Percentiles rank a stretch among this genome's conserved stretches.
phyloP scores from a whole-genome alignment of 306 rosid species.

The Mucuna pruriens region DNA sequence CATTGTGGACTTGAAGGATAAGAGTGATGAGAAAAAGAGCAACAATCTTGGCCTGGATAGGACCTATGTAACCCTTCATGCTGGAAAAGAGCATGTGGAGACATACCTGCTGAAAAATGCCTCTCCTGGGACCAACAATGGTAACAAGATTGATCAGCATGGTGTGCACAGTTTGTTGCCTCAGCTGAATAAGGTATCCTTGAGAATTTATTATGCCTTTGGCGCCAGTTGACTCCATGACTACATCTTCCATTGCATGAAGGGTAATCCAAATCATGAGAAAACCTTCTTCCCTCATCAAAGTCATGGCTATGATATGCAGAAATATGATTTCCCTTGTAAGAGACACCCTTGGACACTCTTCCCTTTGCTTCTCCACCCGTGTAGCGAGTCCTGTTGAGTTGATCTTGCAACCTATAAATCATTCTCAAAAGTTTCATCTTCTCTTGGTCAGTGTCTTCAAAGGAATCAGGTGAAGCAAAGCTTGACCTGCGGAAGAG shows the following conservation, averaged over 20 bases:
- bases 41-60: slow-evolving; percentile 49
- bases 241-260: slow-evolving; percentile 49
- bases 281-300: slow-evolving; percentile 49
- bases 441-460: slow-evolving; percentile 63
- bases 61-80: slow-evolving; percentile 39
- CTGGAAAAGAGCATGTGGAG: slow-evolving; percentile 44
- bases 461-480: slow-evolving; percentile 45
- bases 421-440: slow-evolving; percentile 64
- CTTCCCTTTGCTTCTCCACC: slow-evolving; percentile 50
- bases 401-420: slow-evolving; percentile 65
- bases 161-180: slow-evolving; percentile 60
- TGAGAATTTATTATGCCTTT: slow-evolving; percentile 46
- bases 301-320: slow-evolving; percentile 46
- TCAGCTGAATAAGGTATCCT: slow-evolving; percentile 73
- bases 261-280: slow-evolving; percentile 50
- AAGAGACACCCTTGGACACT: slow-evolving; percentile 39
- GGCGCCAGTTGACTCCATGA: slow-evolving; percentile 45
- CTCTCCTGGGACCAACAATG: slow-evolving; percentile 47
- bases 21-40: slow-evolving; percentile 45
- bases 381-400: slow-evolving; percentile 47
- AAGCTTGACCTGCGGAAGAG: slow-evolving; percentile 51
- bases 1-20: slow-evolving; percentile 60
- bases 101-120: slow-evolving; percentile 56
- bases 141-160: slow-evolving; percentile 52
- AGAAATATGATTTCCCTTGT: slow-evolving; percentile 50